A percentile compares a stretch with the other conserved stretches of the same genome.
phyloP scores from a whole-genome alignment of 306 rosid genomes.

The Acacia crassicarpa region DNA sequence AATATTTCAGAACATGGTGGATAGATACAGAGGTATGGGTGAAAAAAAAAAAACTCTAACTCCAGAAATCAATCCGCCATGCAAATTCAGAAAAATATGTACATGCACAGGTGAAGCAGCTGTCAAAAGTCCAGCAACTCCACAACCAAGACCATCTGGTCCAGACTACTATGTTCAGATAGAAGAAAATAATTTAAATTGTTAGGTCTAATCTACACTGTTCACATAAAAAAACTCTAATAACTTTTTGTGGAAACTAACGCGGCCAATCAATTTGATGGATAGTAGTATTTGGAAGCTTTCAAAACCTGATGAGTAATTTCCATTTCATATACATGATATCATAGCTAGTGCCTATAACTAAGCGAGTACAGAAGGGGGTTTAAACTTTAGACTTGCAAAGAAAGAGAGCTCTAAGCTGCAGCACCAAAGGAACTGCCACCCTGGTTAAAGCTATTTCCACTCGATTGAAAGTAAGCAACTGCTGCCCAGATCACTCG shows the following conservation, averaged over 20 bases:
- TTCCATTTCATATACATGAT: slow-evolving; percentile 15
- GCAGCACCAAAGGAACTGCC: slow-evolving; percentile 55
- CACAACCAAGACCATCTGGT: slow-evolving; percentile 76
- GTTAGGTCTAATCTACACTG: too few relatives aligned
- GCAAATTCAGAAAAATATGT: slow-evolving; percentile 14
- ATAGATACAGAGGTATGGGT: neutral
- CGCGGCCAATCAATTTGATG: neutral
- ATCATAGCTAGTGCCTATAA: neutral
- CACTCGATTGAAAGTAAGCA: slow-evolving; percentile 66
- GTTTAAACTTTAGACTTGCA: neutral
- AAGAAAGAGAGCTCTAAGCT: slow-evolving; percentile 30
- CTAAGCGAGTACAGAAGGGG: neutral
- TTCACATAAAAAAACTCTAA: too few relatives aligned
- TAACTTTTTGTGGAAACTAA: neutral
- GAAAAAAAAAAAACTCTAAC: neutral
- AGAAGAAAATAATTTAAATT: slow-evolving; percentile 28
- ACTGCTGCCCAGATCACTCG: slow-evolving; percentile 65
- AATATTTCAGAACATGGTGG: neutral
- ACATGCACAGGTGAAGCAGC: slow-evolving; percentile 92
- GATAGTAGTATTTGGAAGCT: neutral
- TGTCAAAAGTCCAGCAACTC: slow-evolving; percentile 66
- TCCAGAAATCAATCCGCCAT: neutral
- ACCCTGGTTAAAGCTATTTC: slow-evolving; percentile 50
- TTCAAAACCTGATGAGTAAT: neutral
- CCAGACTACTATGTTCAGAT: slow-evolving; percentile 55